A percentile compares a stretch with the other conserved stretches of the same genome.
These are phyloP conservation scores for Trichoderma endophyticum DNA, from an alignment of 2,329 filamentous ascomycete genomes.

Conservation along the genomic window DNA sequence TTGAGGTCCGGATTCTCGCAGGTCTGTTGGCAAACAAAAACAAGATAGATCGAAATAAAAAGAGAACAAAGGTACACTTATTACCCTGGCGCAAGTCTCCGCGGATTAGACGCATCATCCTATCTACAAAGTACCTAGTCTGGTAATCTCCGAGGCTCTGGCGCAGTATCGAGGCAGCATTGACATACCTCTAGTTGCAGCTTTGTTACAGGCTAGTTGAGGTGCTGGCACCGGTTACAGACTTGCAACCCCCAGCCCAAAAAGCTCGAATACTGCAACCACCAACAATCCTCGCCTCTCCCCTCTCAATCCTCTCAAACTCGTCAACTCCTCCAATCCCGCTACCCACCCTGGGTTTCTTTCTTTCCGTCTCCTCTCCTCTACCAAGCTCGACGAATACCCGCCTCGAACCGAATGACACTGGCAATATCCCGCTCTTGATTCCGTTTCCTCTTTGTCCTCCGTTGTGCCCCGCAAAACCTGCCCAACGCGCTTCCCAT, in stretches of 20 bases:
- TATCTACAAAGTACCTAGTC: background rate
- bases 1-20: background rate
- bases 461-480: background rate
- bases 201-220: background rate
- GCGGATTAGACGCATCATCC: background rate
- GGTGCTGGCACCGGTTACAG: background rate
- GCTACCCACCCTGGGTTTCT: background rate
- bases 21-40: background rate
- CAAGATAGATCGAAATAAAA: background rate
- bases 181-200: background rate
- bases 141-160: background rate
- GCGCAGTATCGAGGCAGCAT: background rate
- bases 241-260: slow-evolving; percentile 1
- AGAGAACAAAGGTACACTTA: background rate
- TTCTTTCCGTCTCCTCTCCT: background rate
- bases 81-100: background rate
- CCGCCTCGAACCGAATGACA: background rate
- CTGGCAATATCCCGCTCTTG: background rate
- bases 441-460: background rate
- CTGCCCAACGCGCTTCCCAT: slow-evolving; percentile 14
- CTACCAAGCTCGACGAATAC: background rate
- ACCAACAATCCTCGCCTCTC: background rate
- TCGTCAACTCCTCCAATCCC: background rate
- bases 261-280: background rate
- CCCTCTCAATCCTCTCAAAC: background rate